Conservation (phyloP, 2,329 filamentous ascomycete species). For the Phialophora macrospora region DNA sequence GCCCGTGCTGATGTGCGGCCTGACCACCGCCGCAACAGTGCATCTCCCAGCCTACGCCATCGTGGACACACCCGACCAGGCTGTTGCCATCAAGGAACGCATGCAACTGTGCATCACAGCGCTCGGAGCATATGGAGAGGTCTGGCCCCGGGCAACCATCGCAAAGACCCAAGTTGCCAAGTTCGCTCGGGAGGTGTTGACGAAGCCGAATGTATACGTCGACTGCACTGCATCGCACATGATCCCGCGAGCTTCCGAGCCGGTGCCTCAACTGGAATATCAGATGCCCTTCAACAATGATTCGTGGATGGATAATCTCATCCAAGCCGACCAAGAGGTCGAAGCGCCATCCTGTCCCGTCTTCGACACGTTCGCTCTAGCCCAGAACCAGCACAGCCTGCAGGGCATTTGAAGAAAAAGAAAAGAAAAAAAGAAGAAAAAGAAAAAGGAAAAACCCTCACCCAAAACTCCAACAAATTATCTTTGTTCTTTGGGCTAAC, state of each 20-base stretch:
- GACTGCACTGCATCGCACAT: slow-evolving; percentile 25
- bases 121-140: slow-evolving; percentile 41
- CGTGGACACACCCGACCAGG: slow-evolving; percentile 47
- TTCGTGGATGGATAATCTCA: slow-evolving; percentile 33
- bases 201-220: slow-evolving; percentile 26
- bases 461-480: not conserved
- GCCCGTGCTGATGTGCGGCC: slow-evolving; percentile 81
- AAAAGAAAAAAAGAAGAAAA: not conserved
- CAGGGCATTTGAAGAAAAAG: not conserved
- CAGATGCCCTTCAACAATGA: slow-evolving; percentile 34
- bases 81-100: slow-evolving; percentile 41
- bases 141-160: slow-evolving; percentile 42
- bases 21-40: slow-evolving; percentile 78
- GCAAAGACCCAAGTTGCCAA: slow-evolving; percentile 41
- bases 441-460: too few relatives aligned
- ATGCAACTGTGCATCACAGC: slow-evolving; percentile 43
- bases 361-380: slow-evolving; percentile 19
- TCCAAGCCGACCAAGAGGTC: slow-evolving; percentile 22
- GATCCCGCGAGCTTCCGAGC: slow-evolving; percentile 21
- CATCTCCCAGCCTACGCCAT: slow-evolving; percentile 78
- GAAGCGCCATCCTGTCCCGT: slow-evolving; percentile 19
- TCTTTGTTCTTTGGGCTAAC: not conserved
- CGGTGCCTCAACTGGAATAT: slow-evolving; percentile 27
- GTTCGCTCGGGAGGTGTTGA: slow-evolving; percentile 37
- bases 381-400: slow-evolving; percentile 7